Conservation (phyloP, 768 basidiomycete genomes). For the Russula sp. region DNA sequence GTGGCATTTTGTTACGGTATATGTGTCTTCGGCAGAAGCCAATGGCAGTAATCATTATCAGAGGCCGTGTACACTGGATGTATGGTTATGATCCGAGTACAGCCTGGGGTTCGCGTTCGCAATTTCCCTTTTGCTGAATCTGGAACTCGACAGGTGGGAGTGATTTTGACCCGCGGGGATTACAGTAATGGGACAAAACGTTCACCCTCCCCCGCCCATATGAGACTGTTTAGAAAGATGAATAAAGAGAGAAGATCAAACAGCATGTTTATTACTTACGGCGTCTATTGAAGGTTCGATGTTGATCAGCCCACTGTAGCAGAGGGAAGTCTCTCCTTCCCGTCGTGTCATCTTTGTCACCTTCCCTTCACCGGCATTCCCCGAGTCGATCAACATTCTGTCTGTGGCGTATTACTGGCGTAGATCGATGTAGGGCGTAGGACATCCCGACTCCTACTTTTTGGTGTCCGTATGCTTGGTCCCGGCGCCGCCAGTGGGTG, state of each 20-base stretch:
- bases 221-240: too few species aligned
- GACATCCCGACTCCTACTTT: not conserved
- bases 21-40: not conserved
- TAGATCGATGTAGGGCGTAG: not conserved
- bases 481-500: not conserved
- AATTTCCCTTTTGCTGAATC: not conserved
- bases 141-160: too few species aligned
- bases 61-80: not conserved
- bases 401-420: not conserved
- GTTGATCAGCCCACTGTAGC: conserved; percentile 10
- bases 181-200: too few species aligned
- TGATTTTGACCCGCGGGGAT: too few species aligned
- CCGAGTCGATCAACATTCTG: conserved; percentile 13
- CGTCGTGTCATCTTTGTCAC: conserved; percentile 12
- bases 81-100: not conserved
- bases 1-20: conserved; percentile 26
- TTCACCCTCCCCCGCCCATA: too few species aligned
- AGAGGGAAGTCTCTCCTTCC: conserved; percentile 5
- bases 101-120: not conserved
- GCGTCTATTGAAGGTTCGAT: conserved; percentile 18
- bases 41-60: not conserved
- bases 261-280: not conserved
- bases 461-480: not conserved
- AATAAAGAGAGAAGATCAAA: not conserved
- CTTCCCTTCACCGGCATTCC: conserved; percentile 19